Evolutionary conservation across 1,284 basidiomycete species (phyloP).

Genomic region (Ganoderma lingzhi): DNA sequence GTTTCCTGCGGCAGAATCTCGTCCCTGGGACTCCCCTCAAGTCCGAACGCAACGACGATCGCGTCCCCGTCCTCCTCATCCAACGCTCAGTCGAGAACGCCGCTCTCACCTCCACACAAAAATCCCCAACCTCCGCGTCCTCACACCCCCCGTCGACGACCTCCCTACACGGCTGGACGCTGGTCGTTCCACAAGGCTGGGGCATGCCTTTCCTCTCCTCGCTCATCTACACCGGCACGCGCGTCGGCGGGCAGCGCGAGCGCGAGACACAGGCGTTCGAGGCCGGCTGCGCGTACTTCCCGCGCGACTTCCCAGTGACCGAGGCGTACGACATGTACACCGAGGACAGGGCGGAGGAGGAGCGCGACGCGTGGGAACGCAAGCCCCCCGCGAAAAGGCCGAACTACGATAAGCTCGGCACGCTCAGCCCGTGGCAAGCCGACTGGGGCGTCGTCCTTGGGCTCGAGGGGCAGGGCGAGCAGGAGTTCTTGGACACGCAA

Average conservation of each 20-base stretch:
- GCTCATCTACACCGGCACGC: slow-evolving; percentile 80
- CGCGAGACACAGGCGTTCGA: slow-evolving; percentile 82
- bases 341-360: slow-evolving; percentile 55
- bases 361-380: slow-evolving; percentile 72
- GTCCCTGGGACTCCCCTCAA: slow-evolving; percentile 80
- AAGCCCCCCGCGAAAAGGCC: slow-evolving; percentile 87
- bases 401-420: slow-evolving; percentile 74
- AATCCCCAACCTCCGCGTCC: slow-evolving; percentile 24
- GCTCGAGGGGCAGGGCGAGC: slow-evolving; percentile 45
- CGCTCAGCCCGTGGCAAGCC: slow-evolving; percentile 75
- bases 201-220: slow-evolving; percentile 87
- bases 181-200: slow-evolving; percentile 89
- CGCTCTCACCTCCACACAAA: slow-evolving; percentile 33
- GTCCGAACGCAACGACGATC: slow-evolving; percentile 77
- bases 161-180: slow-evolving; percentile 82
- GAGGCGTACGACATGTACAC: slow-evolving; percentile 61
- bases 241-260: slow-evolving; percentile 84
- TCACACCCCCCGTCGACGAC: slow-evolving; percentile 32
- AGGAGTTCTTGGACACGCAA: slow-evolving; percentile 62
- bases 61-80: slow-evolving; percentile 83
- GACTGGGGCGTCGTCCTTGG: slow-evolving; percentile 78
- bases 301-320: slow-evolving; percentile 79
- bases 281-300: slow-evolving; percentile 77
- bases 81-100: slow-evolving; percentile 72
- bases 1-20: slow-evolving; percentile 56